Evolutionary conservation across 148 eudicot species (phyloP), one percentile per base, ranked within the genome.

Genomic region (Silene latifolia): DNA sequence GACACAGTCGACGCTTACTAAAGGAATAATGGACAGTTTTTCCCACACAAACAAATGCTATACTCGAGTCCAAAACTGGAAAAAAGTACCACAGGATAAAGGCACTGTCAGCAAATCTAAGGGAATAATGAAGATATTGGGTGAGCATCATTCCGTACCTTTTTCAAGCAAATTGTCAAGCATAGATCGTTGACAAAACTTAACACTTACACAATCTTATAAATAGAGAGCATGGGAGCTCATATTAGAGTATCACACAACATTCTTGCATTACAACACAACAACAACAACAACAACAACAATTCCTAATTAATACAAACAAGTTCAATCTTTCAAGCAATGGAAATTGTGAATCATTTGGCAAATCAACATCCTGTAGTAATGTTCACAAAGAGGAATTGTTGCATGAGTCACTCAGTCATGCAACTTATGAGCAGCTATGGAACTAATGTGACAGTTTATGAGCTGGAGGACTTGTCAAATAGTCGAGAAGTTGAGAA

Each of bases 331-430:
- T 19, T 54, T 0, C 5, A 9, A 77, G 46, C 20, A 62, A 87
- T 87, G 88, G 83, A 81, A 9, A 20, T 66, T 5, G 83, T 89
- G 66, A 78, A 24, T 58, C 71, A 62, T 15, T 69, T 89, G 69
- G 83, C 65, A 5, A 81, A 63, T 4, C 86, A 87, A 46, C 80
- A 78, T 19, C 86, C 93, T 25, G 82, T 87, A 76, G 93, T 87
- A 27, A 84, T 89, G 63, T 89, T 89, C 81, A 82, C 88, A 78
- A 87, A 86, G 61, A 85, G 84, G 69, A 53, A 67, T 20, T 87
- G 93, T 44, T 84, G 89, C 82, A 87, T 89, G 73, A 75, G 80
- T 76, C 87, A 89, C 86, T 77, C 85, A 67, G 80, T 89, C 4
- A 76, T 70, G 77, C 76, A 83, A 59, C 81, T 89, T 24, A 82